Evolutionary conservation across 2,329 filamentous ascomycete genomes (phyloP).

Genomic region (Cladophialophora psammophila): DNA sequence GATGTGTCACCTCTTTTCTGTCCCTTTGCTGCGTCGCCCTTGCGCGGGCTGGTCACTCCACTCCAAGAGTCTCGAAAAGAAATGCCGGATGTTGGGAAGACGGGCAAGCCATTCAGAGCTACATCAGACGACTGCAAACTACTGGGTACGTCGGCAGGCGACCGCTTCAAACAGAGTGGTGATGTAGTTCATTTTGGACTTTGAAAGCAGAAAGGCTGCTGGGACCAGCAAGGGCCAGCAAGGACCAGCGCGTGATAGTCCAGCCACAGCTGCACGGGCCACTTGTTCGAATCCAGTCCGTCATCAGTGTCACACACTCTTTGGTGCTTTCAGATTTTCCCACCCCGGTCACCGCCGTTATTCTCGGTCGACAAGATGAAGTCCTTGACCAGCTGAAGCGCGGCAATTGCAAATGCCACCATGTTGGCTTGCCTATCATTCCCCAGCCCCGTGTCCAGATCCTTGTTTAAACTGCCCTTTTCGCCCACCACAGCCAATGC

Average conservation of each 20-base stretch:
- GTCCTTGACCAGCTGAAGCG: constrained; percentile 63
- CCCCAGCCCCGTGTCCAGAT: constrained; percentile 63
- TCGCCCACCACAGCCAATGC: constrained; percentile 65
- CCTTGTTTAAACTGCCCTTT: constrained; percentile 60
- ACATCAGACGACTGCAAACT: background rate
- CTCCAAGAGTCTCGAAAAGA: background rate
- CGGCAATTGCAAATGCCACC: constrained; percentile 67
- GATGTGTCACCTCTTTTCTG: constrained; percentile 7
- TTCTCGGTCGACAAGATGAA: constrained; percentile 51
- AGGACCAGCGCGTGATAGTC: background rate
- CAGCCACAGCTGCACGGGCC: constrained; percentile 1
- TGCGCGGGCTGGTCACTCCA: background rate
- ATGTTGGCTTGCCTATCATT: constrained; percentile 67
- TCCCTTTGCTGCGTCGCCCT: background rate
- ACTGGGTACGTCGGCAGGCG: background rate
- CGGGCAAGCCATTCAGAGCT: background rate
- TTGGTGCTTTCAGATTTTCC: constrained; percentile 24
- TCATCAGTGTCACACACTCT: background rate
- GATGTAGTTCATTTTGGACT: background rate
- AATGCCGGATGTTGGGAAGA: background rate
- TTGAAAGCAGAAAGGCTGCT: too few relatives aligned
- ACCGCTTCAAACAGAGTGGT: background rate
- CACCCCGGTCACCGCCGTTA: constrained; percentile 4
- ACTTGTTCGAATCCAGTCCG: background rate
- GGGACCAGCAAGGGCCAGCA: too few relatives aligned